Evolutionary conservation across 495 filamentous ascomycete genomes (phyloP).

Genomic region (Aspergillus wentii): DNA sequence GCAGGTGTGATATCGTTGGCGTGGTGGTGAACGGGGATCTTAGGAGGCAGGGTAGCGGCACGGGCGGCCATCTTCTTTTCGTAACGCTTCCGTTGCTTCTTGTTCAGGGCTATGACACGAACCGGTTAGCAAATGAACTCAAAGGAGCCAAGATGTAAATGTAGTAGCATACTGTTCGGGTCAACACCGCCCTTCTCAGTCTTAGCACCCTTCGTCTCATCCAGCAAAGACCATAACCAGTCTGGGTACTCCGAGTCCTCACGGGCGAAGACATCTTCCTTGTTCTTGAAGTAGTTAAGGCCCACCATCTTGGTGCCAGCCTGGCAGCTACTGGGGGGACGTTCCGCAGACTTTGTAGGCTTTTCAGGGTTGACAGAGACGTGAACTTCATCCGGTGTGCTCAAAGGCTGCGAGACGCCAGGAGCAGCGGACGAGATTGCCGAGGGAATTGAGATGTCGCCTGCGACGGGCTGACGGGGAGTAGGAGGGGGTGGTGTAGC

Average conservation of each 20-base stretch:
- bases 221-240: conserved; percentile 84
- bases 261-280: conserved; percentile 65
- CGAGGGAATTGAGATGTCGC: conserved; percentile 34
- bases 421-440: conserved; percentile 40
- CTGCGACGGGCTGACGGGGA: conserved; percentile 40
- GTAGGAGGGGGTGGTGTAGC: conserved; percentile 46
- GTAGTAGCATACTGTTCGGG: conserved; percentile 64
- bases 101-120: conserved; percentile 37
- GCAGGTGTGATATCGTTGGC: conserved; percentile 72
- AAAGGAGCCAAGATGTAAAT: conserved; percentile 1
- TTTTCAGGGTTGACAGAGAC: conserved; percentile 23
- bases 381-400: conserved; percentile 33
- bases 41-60: conserved; percentile 60
- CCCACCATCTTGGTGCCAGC: conserved; percentile 72
- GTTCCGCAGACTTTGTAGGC: conserved; percentile 21
- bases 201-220: conserved; percentile 40
- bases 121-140: conserved; percentile 3
- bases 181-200: conserved; percentile 37
- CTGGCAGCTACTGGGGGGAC: conserved; percentile 46
- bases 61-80: conserved; percentile 60
- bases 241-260: conserved; percentile 82
- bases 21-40: conserved; percentile 80
- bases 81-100: conserved; percentile 58
- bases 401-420: conserved; percentile 41
- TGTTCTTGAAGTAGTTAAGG: conserved; percentile 83